A percentile compares a stretch with the other conserved stretches of the same genome.
Evolutionary conservation across 768 basidiomycete species (phyloP).

Genomic region (Pulveroboletus sp.): DNA sequence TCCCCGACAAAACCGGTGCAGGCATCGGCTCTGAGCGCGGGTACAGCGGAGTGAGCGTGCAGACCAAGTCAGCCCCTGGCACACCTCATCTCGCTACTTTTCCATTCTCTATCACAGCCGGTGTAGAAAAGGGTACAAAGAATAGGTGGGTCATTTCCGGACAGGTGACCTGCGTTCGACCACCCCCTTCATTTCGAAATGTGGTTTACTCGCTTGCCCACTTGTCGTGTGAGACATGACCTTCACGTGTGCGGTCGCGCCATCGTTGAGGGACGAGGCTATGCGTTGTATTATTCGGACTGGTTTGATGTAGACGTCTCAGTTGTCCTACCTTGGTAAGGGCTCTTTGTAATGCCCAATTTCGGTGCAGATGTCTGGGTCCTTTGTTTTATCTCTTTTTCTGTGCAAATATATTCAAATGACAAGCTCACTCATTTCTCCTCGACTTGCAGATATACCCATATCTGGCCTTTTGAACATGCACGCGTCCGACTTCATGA

Average conservation of each 20-base stretch:
- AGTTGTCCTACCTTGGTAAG: not conserved
- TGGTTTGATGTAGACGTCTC: slow-evolving; percentile 1
- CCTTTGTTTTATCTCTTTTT: not conserved
- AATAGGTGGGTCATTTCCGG: slow-evolving; percentile 57
- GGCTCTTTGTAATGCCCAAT: not conserved
- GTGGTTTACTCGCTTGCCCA: not conserved
- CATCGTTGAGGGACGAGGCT: not conserved
- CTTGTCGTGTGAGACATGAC: not conserved
- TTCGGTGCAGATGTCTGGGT: not conserved
- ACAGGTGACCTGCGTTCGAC: not conserved
- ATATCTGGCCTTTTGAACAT: slow-evolving; percentile 98
- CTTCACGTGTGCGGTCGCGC: not conserved
- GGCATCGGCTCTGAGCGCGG: not conserved
- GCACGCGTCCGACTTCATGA: slow-evolving; percentile 72
- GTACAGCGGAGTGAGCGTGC: not conserved
- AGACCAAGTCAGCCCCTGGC: slow-evolving; percentile 16
- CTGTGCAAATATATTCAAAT: not conserved
- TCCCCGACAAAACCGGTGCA: not conserved
- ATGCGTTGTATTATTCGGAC: not conserved
- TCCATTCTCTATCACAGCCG: slow-evolving; percentile 95
- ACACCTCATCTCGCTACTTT: slow-evolving; percentile 29
- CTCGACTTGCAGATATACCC: slow-evolving; percentile 61
- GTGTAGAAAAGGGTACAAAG: slow-evolving; percentile 90
- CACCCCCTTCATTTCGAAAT: not conserved
- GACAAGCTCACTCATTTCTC: slow-evolving; percentile 2